These are phyloP conservation scores for Exserohilum rostratum DNA, from an alignment of 2,329 filamentous ascomycete species.

Conservation along the genomic window DNA sequence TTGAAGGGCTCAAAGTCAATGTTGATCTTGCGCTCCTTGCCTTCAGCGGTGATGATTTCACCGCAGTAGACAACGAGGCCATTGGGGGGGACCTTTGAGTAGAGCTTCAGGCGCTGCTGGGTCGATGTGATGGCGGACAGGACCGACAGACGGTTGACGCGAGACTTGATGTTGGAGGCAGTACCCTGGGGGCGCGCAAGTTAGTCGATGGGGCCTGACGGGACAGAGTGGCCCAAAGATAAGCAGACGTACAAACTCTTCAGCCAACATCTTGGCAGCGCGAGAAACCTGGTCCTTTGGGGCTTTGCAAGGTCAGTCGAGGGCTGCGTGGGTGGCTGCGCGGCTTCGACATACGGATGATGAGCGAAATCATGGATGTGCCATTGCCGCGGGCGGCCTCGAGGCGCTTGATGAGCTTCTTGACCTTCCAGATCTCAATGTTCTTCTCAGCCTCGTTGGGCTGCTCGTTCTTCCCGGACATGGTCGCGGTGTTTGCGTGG, in stretches of 20 bases:
- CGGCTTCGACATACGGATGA: conserved; percentile 75
- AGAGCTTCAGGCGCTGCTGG: conserved; percentile 97
- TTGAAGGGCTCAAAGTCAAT: conserved; percentile 99
- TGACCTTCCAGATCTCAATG: conserved; percentile 94
- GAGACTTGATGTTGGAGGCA: conserved; percentile 99
- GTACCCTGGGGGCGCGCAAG: conserved; percentile 69
- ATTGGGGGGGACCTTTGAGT: conserved; percentile 98
- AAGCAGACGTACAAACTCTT: conserved; percentile 83
- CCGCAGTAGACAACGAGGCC: conserved; percentile 98
- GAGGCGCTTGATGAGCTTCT: conserved; percentile 99
- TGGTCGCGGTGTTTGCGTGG: conserved; percentile 33
- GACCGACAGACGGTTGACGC: conserved; percentile 97
- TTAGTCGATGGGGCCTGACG: conserved; percentile 13
- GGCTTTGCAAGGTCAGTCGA: conserved; percentile 60
- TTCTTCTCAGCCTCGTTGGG: conserved; percentile 98
- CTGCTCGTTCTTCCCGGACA: conserved; percentile 55
- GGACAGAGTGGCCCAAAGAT: neutral
- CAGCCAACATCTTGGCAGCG: conserved; percentile 98
- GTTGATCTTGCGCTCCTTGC: conserved; percentile 99
- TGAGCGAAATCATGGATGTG: conserved; percentile 99
- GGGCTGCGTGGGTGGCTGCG: neutral
- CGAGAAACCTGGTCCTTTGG: conserved; percentile 98
- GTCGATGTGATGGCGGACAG: conserved; percentile 98
- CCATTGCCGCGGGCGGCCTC: conserved; percentile 97
- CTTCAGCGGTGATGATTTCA: conserved; percentile 99